These are phyloP conservation scores for Penicillium sp. DNA, from an alignment of 2,329 filamentous ascomycete genomes.

Conservation along the genomic window DNA sequence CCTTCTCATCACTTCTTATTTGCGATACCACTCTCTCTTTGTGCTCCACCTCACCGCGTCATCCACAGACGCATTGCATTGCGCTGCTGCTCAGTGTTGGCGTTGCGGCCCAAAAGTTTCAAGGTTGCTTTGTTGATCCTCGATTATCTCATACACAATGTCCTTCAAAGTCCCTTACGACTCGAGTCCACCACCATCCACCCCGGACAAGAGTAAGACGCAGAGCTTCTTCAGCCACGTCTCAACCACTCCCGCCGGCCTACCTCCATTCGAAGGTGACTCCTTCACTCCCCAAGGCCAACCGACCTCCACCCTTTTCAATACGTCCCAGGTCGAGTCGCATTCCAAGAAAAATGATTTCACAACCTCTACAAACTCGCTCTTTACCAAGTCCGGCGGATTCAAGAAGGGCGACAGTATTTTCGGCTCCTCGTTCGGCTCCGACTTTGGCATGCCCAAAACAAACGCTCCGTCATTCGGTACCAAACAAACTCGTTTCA, in stretches of 20 bases:
- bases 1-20: background rate
- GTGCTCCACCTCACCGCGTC: background rate
- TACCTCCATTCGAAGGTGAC: conserved; percentile 55
- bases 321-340: conserved; percentile 54
- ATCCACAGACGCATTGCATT: background rate
- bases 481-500: conserved; percentile 33
- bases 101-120: conserved; percentile 25
- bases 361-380: conserved; percentile 40
- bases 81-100: conserved; percentile 20
- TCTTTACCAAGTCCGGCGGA: conserved; percentile 42
- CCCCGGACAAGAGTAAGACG: conserved; percentile 39
- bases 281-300: conserved; percentile 63
- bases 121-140: conserved; percentile 10
- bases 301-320: conserved; percentile 57
- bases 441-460: conserved; percentile 36
- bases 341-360: conserved; percentile 30
- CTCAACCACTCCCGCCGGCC: conserved; percentile 63
- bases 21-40: background rate
- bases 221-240: conserved; percentile 45
- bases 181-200: conserved; percentile 43
- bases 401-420: conserved; percentile 42
- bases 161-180: conserved; percentile 41
- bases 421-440: conserved; percentile 42
- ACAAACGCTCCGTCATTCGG: conserved; percentile 31
- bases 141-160: conserved; percentile 29